phyloP scores from a whole-genome alignment of 2,329 filamentous ascomycete genomes.

The Alternaria incomplexa region DNA sequence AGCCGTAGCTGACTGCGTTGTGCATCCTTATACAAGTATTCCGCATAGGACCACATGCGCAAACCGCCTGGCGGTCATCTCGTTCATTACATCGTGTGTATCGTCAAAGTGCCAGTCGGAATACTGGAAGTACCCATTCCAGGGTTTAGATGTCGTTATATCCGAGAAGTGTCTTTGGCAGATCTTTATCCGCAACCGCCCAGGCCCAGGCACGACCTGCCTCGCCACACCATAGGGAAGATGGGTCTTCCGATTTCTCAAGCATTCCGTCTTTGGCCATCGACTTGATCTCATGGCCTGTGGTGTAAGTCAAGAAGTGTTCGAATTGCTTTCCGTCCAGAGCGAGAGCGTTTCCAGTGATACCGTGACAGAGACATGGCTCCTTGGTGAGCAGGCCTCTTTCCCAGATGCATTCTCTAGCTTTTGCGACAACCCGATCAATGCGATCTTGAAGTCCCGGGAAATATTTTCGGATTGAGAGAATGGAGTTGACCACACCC shows the following conservation, averaged over 20 bases:
- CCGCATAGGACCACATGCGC: not conserved
- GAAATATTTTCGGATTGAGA: slow-evolving; percentile 63
- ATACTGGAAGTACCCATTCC: not conserved
- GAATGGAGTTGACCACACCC: slow-evolving; percentile 65
- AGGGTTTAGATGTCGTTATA: slow-evolving; percentile 56
- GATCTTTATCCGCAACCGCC: slow-evolving; percentile 53
- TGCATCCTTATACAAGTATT: not conserved
- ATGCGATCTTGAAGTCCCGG: slow-evolving; percentile 61
- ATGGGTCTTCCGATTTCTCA: slow-evolving; percentile 58
- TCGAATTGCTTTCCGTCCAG: slow-evolving; percentile 58
- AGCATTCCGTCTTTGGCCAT: slow-evolving; percentile 60
- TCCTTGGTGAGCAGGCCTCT: slow-evolving; percentile 68
- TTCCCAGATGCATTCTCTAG: slow-evolving; percentile 61
- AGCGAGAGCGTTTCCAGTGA: slow-evolving; percentile 68
- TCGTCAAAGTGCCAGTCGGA: slow-evolving; percentile 10
- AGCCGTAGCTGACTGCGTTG: slow-evolving; percentile 7
- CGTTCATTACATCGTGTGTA: slow-evolving; percentile 28
- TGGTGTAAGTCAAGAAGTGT: slow-evolving; percentile 65
- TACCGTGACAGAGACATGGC: slow-evolving; percentile 70
- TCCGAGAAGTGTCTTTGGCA: slow-evolving; percentile 56
- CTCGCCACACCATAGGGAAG: slow-evolving; percentile 58
- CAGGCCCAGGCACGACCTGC: slow-evolving; percentile 58
- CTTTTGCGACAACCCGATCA: slow-evolving; percentile 59
- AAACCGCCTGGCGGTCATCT: slow-evolving; percentile 18
- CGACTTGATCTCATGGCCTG: slow-evolving; percentile 61